These are phyloP conservation scores for Aegle marmelos DNA, from an alignment of 345 rosid species.

Conservation along the genomic window DNA sequence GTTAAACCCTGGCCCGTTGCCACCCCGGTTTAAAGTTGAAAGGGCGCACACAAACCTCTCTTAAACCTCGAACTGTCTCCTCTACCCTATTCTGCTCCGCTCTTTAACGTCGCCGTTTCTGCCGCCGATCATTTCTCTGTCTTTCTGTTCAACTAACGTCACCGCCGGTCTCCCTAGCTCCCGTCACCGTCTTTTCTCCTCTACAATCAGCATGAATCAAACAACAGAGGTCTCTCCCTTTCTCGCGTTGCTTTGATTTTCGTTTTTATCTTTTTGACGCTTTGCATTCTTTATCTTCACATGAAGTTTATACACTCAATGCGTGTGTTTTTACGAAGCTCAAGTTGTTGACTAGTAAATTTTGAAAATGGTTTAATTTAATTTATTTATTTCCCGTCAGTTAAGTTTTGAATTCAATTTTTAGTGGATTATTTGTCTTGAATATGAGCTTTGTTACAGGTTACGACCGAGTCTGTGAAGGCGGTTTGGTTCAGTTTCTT, in stretches of 20 bases:
- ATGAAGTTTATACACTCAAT: too few species aligned
- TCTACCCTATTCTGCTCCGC: not conserved
- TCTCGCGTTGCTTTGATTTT: not conserved
- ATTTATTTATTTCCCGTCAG: not conserved
- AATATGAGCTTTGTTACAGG: conserved; percentile 1
- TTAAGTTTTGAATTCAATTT: not conserved
- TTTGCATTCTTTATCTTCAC: too few species aligned
- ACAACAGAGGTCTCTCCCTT: conserved; percentile 7
- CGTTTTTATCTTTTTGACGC: not conserved
- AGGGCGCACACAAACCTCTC: not conserved
- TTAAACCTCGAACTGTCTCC: not conserved
- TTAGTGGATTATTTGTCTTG: not conserved
- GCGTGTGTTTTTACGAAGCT: not conserved
- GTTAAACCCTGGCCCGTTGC: too few species aligned
- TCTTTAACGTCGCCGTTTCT: not conserved
- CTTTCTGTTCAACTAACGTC: not conserved
- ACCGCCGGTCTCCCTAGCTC: not conserved
- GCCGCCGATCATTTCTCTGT: too few species aligned
- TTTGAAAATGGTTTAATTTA: too few species aligned
- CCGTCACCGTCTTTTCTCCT: not conserved
- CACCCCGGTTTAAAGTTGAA: not conserved
- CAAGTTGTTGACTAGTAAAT: not conserved
- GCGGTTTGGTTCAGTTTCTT: conserved; percentile 13
- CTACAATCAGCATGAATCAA: conserved; percentile 6
- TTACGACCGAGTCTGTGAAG: conserved; percentile 8